Conservation (phyloP, 805 yeast genomes). For the Priceomyces medius region DNA sequence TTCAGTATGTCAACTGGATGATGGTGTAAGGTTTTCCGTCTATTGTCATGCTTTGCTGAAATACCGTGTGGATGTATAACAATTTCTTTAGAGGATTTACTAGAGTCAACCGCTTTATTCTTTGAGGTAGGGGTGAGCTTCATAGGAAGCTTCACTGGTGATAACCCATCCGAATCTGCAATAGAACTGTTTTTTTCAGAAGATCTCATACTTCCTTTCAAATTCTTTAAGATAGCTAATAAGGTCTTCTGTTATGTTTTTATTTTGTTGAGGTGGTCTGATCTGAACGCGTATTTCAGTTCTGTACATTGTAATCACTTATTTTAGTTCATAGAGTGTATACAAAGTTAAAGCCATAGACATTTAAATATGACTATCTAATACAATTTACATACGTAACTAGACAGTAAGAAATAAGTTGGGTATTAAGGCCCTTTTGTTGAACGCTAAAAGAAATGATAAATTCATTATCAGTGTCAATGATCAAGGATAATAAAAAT, state of each 20-base stretch:
- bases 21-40: constrained; percentile 25
- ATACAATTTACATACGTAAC: not conserved
- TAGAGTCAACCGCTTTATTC: not conserved
- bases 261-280: not conserved
- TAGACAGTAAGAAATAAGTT: constrained; percentile 1
- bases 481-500: not conserved
- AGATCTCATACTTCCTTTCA: constrained; percentile 10
- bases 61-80: constrained; percentile 46
- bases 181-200: constrained; percentile 8
- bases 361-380: not conserved
- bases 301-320: too few relatives aligned
- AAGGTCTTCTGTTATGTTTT: not conserved
- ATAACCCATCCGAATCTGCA: constrained; percentile 13
- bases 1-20: constrained; percentile 6
- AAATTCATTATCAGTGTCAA: not conserved
- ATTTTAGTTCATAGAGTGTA: too few relatives aligned
- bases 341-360: not conserved
- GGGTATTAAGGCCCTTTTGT: constrained; percentile 1
- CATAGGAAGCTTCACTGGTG: constrained; percentile 18
- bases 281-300: not conserved
- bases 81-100: constrained; percentile 8
- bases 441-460: constrained; percentile 2
- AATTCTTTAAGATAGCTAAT: not conserved
- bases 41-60: constrained; percentile 32
- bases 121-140: constrained; percentile 1